Base-by-base conservation (phyloP, 169 alveolate genomes). In the Plasmodium knowlesi region DNA sequence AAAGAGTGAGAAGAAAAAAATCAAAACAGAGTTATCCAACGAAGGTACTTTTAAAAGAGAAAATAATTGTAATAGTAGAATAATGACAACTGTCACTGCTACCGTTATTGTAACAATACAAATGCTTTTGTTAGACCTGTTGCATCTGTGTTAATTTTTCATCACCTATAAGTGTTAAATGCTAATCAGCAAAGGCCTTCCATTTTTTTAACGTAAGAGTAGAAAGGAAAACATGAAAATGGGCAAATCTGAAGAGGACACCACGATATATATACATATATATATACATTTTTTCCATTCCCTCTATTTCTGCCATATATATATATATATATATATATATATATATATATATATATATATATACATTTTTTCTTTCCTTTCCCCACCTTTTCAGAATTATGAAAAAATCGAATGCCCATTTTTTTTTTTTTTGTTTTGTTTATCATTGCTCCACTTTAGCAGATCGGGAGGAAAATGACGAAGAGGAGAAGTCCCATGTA, bases 41-140 rank as follows among this genome's bases (percentile, higher is more conserved):
- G 92, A 84, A 84, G 92, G 92, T 84, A 84, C 1, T 57, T 61
- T 34, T 37, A 83, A 83, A 61, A 57, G 46, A 83, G 28, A 30
- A 54, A 67, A 19, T 57, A 82, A 61, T 82, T 16, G 19, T 41
- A 79, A 79, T 37, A 79, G 57, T 37, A 37, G 28, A 82, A 82
- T 82, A 82, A 82, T 30, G 19, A 50, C 28, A 9, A 16, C 22
- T 50, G 32, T 28, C 34, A 43, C 30, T 81, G 16, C 34, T 67
- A 67, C 22, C n/a, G 19, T 80, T 67, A 67, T 67, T 67, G 37
- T 22, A n/a, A 4, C 76, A 80, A 19, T 46, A 12, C 16, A 46
- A 41, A 78, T 78, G 9, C 30, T 25, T 80, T 80, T 30, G 19
- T 46, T 19, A 16, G 9, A 12, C 50, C 6, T 41, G 50, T 76